Evolutionary conservation across 257 asterid genomes (phyloP).

Genomic region (Gynochthodes officinalis): DNA sequence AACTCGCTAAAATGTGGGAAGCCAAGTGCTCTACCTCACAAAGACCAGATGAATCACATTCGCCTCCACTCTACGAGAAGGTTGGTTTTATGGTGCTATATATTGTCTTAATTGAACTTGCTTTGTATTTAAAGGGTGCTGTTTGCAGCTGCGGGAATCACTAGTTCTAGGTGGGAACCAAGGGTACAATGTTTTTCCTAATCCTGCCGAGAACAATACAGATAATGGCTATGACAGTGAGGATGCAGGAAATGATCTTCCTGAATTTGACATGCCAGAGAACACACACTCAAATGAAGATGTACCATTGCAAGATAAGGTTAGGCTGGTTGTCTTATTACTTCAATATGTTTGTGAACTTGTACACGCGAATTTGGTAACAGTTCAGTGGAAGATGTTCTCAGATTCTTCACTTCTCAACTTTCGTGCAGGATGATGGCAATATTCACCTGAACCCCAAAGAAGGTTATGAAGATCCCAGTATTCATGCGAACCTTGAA

Average conservation of each 20-base stretch:
- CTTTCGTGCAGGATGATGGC: conserved; percentile 45
- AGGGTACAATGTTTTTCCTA: conserved; percentile 31
- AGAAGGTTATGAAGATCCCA: conserved; percentile 36
- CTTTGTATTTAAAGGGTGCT: conserved; percentile 8
- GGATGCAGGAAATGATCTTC: conserved; percentile 54
- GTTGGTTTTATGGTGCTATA: conserved; percentile 34
- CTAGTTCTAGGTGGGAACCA: conserved; percentile 42
- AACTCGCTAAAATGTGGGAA: conserved; percentile 68
- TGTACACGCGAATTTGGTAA: not conserved
- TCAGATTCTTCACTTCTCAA: conserved; percentile 13
- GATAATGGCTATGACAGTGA: conserved; percentile 57
- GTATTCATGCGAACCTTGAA: conserved; percentile 60
- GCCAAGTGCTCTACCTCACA: conserved; percentile 35
- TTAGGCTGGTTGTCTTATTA: conserved; percentile 15
- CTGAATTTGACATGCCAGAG: conserved; percentile 62
- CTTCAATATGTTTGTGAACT: not conserved
- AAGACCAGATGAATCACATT: conserved; percentile 30
- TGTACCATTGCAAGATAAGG: conserved; percentile 49
- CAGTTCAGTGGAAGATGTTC: not conserved
- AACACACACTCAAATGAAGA: conserved; percentile 29
- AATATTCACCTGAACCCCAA: conserved; percentile 24
- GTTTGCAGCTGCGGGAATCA: conserved; percentile 80
- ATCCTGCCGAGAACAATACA: conserved; percentile 34
- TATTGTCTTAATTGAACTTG: not conserved
- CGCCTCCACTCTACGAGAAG: conserved; percentile 68